These are phyloP conservation scores for Saccharata proteae DNA, from an alignment of 2,329 filamentous ascomycete genomes.

Conservation along the genomic window DNA sequence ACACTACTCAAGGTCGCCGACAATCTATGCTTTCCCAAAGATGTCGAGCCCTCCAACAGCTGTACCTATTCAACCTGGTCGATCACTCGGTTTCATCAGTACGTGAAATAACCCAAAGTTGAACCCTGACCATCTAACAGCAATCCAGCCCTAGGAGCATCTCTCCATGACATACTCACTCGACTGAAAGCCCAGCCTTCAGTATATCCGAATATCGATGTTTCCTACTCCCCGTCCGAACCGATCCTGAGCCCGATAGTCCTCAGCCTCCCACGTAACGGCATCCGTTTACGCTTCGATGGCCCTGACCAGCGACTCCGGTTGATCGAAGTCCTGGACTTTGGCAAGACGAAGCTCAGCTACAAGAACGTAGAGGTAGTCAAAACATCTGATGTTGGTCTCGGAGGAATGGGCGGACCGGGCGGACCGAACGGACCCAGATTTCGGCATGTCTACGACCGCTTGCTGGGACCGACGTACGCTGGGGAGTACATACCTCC, in stretches of 20 bases:
- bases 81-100: conserved; percentile 29
- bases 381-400: conserved; percentile 37
- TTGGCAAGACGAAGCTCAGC: conserved; percentile 69
- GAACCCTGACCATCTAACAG: conserved; percentile 1
- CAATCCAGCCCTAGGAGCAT: conserved; percentile 66
- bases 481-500: conserved; percentile 81
- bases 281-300: conserved; percentile 82
- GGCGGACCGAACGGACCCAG: conserved; percentile 48
- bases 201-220: conserved; percentile 68
- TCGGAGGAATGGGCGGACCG: conserved; percentile 14
- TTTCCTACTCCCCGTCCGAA: conserved; percentile 63
- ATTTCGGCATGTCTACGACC: conserved; percentile 84
- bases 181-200: conserved; percentile 79
- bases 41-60: conserved; percentile 7
- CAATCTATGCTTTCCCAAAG: too few species aligned
- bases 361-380: conserved; percentile 75
- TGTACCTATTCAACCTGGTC: conserved; percentile 14
- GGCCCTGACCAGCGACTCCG: conserved; percentile 84
- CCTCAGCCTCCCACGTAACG: conserved; percentile 69
- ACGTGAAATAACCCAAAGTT: conserved; percentile 7
- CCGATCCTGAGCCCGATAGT: conserved; percentile 67
- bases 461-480: conserved; percentile 86
- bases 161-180: conserved; percentile 78
- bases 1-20: too few species aligned
- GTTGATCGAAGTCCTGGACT: conserved; percentile 82